Evolutionary conservation across 1,284 basidiomycete species (phyloP).

Genomic region (Boletellus deceptivus): DNA sequence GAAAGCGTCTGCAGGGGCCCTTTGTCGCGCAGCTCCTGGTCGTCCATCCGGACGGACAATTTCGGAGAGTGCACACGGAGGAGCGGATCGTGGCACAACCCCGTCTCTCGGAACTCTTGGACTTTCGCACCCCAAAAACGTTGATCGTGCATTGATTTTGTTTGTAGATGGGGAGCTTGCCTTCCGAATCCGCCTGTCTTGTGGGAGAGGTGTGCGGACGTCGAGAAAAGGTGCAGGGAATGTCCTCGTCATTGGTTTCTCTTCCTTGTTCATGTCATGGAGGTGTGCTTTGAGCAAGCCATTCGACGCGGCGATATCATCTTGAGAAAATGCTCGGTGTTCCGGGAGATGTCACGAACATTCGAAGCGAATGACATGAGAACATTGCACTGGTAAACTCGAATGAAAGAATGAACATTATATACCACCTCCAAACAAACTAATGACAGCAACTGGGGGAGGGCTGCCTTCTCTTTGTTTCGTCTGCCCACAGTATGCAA

Average conservation of each 20-base stretch:
- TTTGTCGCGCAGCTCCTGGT: conserved; percentile 26
- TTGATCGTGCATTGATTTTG: conserved; percentile 20
- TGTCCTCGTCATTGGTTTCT: background rate
- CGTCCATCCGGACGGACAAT: conserved; percentile 19
- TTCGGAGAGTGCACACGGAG: conserved; percentile 21
- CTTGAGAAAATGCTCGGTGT: too few relatives aligned
- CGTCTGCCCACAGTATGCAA: conserved; percentile 76
- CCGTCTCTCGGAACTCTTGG: conserved; percentile 12
- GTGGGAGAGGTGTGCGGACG: too few relatives aligned
- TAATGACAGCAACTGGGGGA: conserved; percentile 61
- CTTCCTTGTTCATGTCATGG: background rate
- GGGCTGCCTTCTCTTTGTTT: conserved; percentile 59
- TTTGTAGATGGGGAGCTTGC: background rate
- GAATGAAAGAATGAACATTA: conserved; percentile 4
- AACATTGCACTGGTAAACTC: background rate
- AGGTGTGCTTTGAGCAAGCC: background rate
- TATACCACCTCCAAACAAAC: conserved; percentile 62
- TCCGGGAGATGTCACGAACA: background rate
- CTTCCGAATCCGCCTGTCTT: background rate
- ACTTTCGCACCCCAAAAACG: conserved; percentile 20
- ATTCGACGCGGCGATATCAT: too few relatives aligned
- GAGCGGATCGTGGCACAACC: conserved; percentile 23
- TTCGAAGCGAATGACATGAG: background rate
- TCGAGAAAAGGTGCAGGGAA: too few relatives aligned
- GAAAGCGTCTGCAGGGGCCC: conserved; percentile 14